These are phyloP conservation scores for Fusarium udum DNA, from an alignment of 2,329 filamentous ascomycete species.

Conservation along the genomic window DNA sequence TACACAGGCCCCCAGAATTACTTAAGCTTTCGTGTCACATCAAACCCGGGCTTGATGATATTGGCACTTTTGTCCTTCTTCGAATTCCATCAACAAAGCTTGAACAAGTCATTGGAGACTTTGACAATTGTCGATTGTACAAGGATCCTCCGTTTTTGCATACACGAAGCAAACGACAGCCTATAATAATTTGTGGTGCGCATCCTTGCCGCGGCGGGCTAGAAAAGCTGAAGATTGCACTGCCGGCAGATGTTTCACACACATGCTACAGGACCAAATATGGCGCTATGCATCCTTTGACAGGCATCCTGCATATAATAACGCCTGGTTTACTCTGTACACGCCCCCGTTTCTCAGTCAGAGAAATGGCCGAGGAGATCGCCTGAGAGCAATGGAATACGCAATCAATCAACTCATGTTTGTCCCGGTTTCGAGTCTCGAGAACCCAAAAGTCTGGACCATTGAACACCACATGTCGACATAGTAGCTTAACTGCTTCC, in stretches of 20 bases:
- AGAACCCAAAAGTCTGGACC: neutral
- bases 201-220: constrained; percentile 28
- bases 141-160: constrained; percentile 38
- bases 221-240: constrained; percentile 39
- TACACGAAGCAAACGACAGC: constrained; percentile 34
- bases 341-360: constrained; percentile 18
- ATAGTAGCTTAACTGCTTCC: constrained; percentile 18
- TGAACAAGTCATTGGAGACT: constrained; percentile 16
- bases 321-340: constrained; percentile 27
- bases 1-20: neutral
- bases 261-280: constrained; percentile 31
- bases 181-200: constrained; percentile 14
- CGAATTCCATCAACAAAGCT: neutral
- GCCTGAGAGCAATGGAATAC: neutral
- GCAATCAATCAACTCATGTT: neutral
- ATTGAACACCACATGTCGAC: neutral
- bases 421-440: neutral
- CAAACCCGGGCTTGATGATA: neutral
- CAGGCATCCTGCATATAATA: constrained; percentile 28
- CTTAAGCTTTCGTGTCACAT: constrained; percentile 1
- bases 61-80: constrained; percentile 18
- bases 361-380: neutral
- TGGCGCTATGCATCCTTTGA: constrained; percentile 37
- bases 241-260: constrained; percentile 41
- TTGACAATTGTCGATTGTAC: constrained; percentile 27